Conservation (phyloP, 768 basidiomycete species). For the Naganishia vaughanmartiniae region DNA sequence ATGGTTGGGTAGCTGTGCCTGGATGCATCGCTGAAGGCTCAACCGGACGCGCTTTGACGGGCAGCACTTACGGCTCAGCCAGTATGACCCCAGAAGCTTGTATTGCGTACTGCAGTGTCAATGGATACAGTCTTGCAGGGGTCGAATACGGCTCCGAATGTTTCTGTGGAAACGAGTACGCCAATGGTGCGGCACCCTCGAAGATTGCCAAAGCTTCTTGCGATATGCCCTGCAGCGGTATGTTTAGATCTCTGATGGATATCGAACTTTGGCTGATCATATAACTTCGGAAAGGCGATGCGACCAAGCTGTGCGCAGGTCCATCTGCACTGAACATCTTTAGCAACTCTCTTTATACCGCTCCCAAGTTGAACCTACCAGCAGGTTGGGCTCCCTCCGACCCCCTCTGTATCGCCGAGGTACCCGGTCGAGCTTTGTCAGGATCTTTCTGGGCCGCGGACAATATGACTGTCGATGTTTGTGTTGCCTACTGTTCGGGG, state of each 20-base stretch:
- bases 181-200: constrained; percentile 55
- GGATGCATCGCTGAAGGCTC: constrained; percentile 14
- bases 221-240: constrained; percentile 35
- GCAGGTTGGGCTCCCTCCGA: constrained; percentile 39
- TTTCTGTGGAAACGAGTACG: constrained; percentile 58
- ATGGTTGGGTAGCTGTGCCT: neutral
- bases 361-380: constrained; percentile 31
- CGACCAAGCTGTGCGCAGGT: constrained; percentile 49
- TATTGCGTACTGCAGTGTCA: constrained; percentile 44
- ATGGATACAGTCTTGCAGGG: constrained; percentile 50
- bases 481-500: constrained; percentile 61
- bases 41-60: constrained; percentile 34
- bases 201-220: constrained; percentile 42
- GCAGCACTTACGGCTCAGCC: constrained; percentile 25
- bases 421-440: constrained; percentile 36
- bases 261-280: neutral
- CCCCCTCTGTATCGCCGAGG: constrained; percentile 41
- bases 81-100: constrained; percentile 49
- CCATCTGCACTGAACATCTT: constrained; percentile 39
- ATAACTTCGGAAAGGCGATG: constrained; percentile 32
- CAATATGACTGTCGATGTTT: constrained; percentile 62
- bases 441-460: constrained; percentile 51
- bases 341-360: constrained; percentile 43
- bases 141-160: constrained; percentile 51
- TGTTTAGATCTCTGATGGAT: neutral